Evolutionary conservation across 2,329 filamentous ascomycete genomes (phyloP).

Genomic region (Phyllosticta citriasiana): DNA sequence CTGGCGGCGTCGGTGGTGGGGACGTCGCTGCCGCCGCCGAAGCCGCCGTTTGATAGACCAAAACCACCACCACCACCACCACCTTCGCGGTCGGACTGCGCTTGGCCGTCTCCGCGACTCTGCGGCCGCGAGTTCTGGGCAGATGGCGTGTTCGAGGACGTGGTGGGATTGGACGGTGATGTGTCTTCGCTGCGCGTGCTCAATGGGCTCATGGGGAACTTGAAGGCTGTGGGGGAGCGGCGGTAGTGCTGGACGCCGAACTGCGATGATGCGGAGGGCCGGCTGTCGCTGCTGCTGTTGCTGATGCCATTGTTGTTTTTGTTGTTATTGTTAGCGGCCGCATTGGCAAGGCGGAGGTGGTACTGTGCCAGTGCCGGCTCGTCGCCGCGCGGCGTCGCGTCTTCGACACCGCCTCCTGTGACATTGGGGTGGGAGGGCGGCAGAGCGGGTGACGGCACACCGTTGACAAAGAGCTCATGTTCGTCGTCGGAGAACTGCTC

Average conservation of each 20-base stretch:
- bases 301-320: background rate
- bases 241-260: background rate
- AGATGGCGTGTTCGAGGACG: background rate
- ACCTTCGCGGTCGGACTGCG: too few relatives aligned
- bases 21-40: background rate
- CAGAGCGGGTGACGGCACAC: background rate
- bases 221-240: background rate
- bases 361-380: background rate
- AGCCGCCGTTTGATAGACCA: too few relatives aligned
- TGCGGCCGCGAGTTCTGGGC: background rate
- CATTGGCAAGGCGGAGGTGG: background rate
- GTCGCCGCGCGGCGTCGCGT: background rate
- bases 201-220: background rate
- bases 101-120: background rate
- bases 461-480: background rate
- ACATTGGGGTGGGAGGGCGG: too few relatives aligned
- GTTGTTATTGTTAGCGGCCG: background rate
- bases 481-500: background rate
- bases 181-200: background rate
- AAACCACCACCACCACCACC: too few relatives aligned
- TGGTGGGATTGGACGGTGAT: background rate
- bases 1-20: too few relatives aligned
- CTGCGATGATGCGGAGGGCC: background rate
- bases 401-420: background rate
- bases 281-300: background rate